Evolutionary conservation across 1,284 basidiomycete genomes (phyloP).

Genomic region (Cerioporus squamosus): DNA sequence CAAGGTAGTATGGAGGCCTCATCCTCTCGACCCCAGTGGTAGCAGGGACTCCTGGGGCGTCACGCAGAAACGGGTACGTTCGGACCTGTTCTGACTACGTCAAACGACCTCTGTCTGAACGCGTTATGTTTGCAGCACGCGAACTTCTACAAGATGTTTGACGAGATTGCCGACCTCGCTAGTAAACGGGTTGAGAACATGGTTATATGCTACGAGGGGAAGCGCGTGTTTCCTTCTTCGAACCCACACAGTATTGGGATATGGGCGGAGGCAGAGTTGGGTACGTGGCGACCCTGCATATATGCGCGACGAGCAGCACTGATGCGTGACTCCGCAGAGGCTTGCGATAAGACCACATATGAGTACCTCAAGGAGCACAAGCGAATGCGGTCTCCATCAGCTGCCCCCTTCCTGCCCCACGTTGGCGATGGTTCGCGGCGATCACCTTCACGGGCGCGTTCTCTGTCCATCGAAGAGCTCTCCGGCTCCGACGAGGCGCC

Average conservation of each 20-base stretch:
- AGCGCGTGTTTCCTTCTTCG: conserved; percentile 66
- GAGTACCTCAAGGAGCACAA: conserved; percentile 59
- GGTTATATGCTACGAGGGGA: conserved; percentile 60
- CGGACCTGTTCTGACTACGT: not conserved
- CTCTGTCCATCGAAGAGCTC: conserved; percentile 27
- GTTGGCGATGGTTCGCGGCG: conserved; percentile 12
- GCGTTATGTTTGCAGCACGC: conserved; percentile 49
- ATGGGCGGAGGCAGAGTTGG: conserved; percentile 67
- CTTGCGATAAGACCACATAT: conserved; percentile 62
- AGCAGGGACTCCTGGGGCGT: conserved; percentile 50
- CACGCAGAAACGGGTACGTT: conserved; percentile 57
- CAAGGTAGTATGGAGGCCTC: conserved; percentile 63
- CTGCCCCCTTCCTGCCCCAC: conserved; percentile 15
- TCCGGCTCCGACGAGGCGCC: conserved; percentile 26
- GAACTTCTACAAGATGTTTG: conserved; percentile 62
- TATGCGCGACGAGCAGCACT: not conserved
- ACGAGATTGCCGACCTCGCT: conserved; percentile 63
- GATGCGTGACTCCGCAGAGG: conserved; percentile 46
- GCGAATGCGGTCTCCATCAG: conserved; percentile 32
- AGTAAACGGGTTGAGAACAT: conserved; percentile 52
- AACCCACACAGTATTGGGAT: conserved; percentile 67
- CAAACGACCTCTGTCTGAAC: not conserved
- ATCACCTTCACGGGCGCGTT: conserved; percentile 24
- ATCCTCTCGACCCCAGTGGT: conserved; percentile 54
- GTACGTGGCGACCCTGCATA: conserved; percentile 43